Evolutionary conservation across 164 flowering plant genomes (phyloP).

Genomic region (Umbellularia californica): DNA sequence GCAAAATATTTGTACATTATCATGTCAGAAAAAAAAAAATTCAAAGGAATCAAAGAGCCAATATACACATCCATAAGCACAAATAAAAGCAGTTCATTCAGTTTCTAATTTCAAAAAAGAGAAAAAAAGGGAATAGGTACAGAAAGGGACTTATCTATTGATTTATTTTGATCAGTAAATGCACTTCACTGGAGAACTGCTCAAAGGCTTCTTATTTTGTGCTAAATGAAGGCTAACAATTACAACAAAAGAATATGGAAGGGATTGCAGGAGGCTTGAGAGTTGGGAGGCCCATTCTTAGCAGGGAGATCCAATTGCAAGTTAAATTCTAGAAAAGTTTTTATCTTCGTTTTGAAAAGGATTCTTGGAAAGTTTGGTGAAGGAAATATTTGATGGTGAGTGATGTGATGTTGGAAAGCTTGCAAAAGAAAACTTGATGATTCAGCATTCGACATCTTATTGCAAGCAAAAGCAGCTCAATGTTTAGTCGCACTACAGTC

Average conservation of each 20-base stretch:
- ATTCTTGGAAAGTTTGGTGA: no score
- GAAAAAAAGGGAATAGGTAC: background rate
- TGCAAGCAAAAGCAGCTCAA: background rate
- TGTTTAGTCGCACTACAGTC: no score
- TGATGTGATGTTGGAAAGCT: background rate
- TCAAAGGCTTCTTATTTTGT: background rate
- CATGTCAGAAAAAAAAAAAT: background rate
- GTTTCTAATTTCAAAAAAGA: no score
- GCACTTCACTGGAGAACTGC: background rate
- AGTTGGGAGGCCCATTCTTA: background rate
- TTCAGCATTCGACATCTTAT: background rate
- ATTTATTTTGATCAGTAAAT: background rate
- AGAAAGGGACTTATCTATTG: background rate
- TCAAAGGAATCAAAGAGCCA: background rate
- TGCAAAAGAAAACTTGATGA: background rate
- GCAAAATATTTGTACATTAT: background rate
- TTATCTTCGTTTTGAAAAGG: no score
- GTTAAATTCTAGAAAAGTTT: background rate
- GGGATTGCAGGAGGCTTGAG: background rate
- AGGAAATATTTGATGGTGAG: no score
- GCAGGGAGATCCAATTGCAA: background rate
- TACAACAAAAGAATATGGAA: background rate
- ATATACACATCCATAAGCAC: background rate
- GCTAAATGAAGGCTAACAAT: background rate
- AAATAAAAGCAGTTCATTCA: background rate